phyloP scores from a whole-genome alignment of 2,329 filamentous ascomycete genomes.

The Aureobasidium sp. region DNA sequence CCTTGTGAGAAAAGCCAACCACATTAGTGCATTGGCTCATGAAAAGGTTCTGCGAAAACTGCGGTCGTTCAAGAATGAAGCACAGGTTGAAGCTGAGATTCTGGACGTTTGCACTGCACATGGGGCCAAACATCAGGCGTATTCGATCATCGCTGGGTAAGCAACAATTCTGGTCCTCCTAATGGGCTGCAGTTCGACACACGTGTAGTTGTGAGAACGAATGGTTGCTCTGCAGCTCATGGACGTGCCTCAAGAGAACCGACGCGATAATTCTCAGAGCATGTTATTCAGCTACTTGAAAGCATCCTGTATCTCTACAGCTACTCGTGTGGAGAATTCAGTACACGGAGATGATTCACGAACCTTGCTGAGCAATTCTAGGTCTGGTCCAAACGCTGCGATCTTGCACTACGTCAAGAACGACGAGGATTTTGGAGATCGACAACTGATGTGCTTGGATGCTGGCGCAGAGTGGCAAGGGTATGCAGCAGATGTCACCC shows the following conservation, averaged over 20 bases:
- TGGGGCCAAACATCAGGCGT: conserved; percentile 71
- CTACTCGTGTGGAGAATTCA: neutral
- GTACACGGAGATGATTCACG: neutral
- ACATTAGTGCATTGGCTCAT: conserved; percentile 71
- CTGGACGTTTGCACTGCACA: conserved; percentile 61
- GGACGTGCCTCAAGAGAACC: neutral
- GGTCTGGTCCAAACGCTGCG: conserved; percentile 67
- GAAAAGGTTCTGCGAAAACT: conserved; percentile 60
- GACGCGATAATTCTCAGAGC: neutral
- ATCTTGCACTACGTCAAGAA: conserved; percentile 84
- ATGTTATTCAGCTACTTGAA: neutral
- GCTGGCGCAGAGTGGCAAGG: conserved; percentile 77
- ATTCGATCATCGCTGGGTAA: conserved; percentile 73
- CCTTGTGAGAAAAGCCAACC: conserved; percentile 73
- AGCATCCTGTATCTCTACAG: neutral
- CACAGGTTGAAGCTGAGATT: conserved; percentile 75
- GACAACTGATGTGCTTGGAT: conserved; percentile 73
- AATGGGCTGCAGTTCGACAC: neutral
- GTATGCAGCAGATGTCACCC: conserved; percentile 79
- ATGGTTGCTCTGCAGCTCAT: neutral
- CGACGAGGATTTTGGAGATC: conserved; percentile 58
- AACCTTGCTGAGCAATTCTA: neutral
- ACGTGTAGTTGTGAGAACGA: neutral
- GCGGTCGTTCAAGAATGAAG: conserved; percentile 61
- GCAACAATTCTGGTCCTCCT: neutral